Base-by-base conservation (phyloP, 163 green algal species). In the Botryococcus braunii region DNA sequence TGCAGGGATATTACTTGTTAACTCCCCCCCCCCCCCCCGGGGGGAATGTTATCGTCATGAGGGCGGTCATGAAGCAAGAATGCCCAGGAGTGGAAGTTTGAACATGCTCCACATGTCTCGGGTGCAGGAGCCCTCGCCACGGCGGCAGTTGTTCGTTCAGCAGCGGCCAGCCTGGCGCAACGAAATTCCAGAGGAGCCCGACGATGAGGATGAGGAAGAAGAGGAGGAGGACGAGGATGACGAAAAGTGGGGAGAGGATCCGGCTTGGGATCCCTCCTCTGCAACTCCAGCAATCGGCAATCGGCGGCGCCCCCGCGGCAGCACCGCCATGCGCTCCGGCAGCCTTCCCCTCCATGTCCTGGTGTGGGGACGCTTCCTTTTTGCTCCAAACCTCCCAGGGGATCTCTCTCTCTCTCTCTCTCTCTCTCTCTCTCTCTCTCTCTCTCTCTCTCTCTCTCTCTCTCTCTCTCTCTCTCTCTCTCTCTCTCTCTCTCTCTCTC, bases 221-320 rank as follows among this genome's bases (percentile, higher is more conserved):
- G 72, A 78, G 25, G 70, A 74, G 2, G 66, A 50, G n/a, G 71
- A 72, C 11, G 71, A 75, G 39, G 70, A 69, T 36, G 64, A 69
- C 5, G 40, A 66, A 0, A 34, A 69, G 29, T 82, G 75, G n/a
- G n/a, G n/a, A n/a, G n/a, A n/a, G n/a, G n/a, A n/a, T n/a, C n/a
- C n/a, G n/a, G n/a, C n/a, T n/a, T n/a, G n/a, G 75, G 68, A 79
- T 48, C 63, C 58, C 29, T 48, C n/a, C 23, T 29, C 47, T 29
- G 75, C 75, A 23, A 82, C 75, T 23, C 75, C 74, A 23, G 4
- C 29, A 5, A 8, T 13, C 59, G 41, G 52, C 35, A 9, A 32
- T 17, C 17, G 7, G 32, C 7, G 2, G 38, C 25, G 17, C 40
- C 3, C 39, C 5, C 5, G 40, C 39, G 40, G 27, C 6, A 23